phyloP scores from a whole-genome alignment of 768 basidiomycete species.

The Pleurotus cornucopiae region DNA sequence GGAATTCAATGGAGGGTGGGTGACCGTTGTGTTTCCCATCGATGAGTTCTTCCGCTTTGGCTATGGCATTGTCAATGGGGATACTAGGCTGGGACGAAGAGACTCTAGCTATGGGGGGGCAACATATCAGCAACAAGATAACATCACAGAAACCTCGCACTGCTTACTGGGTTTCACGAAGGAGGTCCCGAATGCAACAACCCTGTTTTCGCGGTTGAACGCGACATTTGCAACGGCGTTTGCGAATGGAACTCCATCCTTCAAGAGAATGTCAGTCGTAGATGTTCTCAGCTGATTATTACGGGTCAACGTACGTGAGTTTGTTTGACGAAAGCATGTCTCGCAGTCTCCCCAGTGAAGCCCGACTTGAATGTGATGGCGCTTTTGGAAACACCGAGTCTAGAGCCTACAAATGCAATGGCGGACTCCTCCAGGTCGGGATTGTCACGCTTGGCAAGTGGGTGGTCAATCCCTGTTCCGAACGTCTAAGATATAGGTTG shows the following conservation, averaged over 20 bases:
- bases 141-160: too few species aligned
- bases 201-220: conserved; percentile 35
- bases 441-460: conserved; percentile 20
- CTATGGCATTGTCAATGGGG: conserved; percentile 28
- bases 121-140: background rate
- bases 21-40: conserved; percentile 36
- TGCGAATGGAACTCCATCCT: conserved; percentile 27
- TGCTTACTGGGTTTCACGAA: conserved; percentile 39
- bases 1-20: conserved; percentile 34
- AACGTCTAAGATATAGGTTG: conserved; percentile 18
- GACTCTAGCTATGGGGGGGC: conserved; percentile 15
- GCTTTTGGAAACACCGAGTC: conserved; percentile 17
- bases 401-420: conserved; percentile 18
- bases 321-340: conserved; percentile 23
- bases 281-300: background rate
- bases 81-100: conserved; percentile 33
- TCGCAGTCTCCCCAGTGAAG: conserved; percentile 18
- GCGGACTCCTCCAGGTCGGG: conserved; percentile 20
- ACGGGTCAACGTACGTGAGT: conserved; percentile 16
- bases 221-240: conserved; percentile 42
- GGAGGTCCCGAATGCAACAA: conserved; percentile 40
- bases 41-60: conserved; percentile 31
- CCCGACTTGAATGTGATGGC: conserved; percentile 21
- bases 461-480: conserved; percentile 25
- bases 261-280: background rate